Conservation (phyloP, 106 monocot genomes). For the Hemerocallis citrina region DNA sequence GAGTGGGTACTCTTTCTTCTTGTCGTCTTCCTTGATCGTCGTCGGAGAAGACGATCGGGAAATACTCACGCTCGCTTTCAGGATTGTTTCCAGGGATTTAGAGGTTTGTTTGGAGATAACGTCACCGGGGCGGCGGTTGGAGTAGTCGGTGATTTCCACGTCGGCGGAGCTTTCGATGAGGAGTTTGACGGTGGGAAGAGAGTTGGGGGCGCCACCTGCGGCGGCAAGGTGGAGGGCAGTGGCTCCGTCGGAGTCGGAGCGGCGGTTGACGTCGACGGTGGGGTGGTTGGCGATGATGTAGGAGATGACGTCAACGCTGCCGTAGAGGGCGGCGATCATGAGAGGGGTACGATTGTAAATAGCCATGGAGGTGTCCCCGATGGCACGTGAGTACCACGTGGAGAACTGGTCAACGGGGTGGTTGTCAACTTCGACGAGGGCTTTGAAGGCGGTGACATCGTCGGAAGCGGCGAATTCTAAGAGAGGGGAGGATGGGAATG, state of each 20-base stretch:
- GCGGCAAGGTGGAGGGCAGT: conserved; percentile 71
- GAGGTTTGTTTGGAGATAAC: conserved; percentile 20
- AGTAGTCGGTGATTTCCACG: conserved; percentile 22
- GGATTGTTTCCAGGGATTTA: conserved; percentile 12
- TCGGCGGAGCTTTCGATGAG: conserved; percentile 43
- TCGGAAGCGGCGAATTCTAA: conserved; percentile 73
- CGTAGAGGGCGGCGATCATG: conserved; percentile 71
- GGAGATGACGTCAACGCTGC: conserved; percentile 44
- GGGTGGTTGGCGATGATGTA: conserved; percentile 29
- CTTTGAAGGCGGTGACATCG: conserved; percentile 41
- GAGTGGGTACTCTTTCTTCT: conserved; percentile 68
- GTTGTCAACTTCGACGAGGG: conserved; percentile 25
- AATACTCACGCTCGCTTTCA: conserved; percentile 16
- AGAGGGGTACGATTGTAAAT: conserved; percentile 54
- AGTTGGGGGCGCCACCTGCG: conserved; percentile 29
- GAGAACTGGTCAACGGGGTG: conserved; percentile 26
- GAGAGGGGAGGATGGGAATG: conserved; percentile 9
- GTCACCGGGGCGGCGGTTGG: conserved; percentile 36
- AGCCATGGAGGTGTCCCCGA: conserved; percentile 16
- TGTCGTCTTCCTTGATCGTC: conserved; percentile 3
- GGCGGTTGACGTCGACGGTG: conserved; percentile 25
- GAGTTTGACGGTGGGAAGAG: conserved; percentile 17
- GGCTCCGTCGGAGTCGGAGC: conserved; percentile 38
- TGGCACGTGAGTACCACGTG: conserved; percentile 58
- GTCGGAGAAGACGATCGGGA: conserved; percentile 8